These are phyloP conservation scores for Kluyveromyces starmeri DNA, from an alignment of 805 yeast genomes.

Conservation along the genomic window DNA sequence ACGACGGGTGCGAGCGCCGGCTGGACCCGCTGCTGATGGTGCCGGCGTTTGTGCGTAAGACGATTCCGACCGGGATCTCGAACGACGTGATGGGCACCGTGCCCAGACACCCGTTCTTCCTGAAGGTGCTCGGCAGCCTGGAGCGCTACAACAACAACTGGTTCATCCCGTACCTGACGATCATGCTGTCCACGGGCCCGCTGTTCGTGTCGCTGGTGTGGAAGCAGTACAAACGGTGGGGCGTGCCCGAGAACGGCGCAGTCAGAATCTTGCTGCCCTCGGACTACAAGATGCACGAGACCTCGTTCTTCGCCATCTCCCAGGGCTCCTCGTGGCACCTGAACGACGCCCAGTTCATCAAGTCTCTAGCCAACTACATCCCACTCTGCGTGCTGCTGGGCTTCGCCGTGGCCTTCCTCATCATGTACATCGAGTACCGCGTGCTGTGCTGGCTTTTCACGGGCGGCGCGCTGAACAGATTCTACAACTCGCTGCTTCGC, in stretches of 20 bases:
- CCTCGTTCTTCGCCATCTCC: conserved; percentile 64
- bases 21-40: conserved; percentile 74
- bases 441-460: conserved; percentile 35
- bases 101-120: conserved; percentile 79
- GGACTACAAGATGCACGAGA: conserved; percentile 54
- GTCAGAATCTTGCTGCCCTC: conserved; percentile 64
- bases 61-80: conserved; percentile 84
- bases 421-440: conserved; percentile 41
- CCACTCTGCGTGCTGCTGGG: conserved; percentile 65
- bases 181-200: conserved; percentile 92
- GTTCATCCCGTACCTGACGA: conserved; percentile 80
- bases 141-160: conserved; percentile 61
- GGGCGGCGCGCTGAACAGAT: conserved; percentile 9
- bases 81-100: conserved; percentile 90
- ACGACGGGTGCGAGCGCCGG: conserved; percentile 74
- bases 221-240: conserved; percentile 81
- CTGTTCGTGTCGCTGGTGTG: conserved; percentile 76
- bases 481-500: conserved; percentile 1
- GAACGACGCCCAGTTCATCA: conserved; percentile 76
- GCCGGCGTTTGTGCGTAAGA: conserved; percentile 81
- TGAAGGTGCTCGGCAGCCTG: conserved; percentile 57
- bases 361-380: conserved; percentile 66
- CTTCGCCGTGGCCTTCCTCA: conserved; percentile 42
- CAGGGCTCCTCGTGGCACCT: conserved; percentile 91
- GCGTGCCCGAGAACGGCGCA: conserved; percentile 53